A percentile compares a stretch with the other conserved stretches of the same genome.
Evolutionary conservation across 225 moss, liverwort and hornwort genomes (phyloP).

Genomic region (Polytrichum commune): DNA sequence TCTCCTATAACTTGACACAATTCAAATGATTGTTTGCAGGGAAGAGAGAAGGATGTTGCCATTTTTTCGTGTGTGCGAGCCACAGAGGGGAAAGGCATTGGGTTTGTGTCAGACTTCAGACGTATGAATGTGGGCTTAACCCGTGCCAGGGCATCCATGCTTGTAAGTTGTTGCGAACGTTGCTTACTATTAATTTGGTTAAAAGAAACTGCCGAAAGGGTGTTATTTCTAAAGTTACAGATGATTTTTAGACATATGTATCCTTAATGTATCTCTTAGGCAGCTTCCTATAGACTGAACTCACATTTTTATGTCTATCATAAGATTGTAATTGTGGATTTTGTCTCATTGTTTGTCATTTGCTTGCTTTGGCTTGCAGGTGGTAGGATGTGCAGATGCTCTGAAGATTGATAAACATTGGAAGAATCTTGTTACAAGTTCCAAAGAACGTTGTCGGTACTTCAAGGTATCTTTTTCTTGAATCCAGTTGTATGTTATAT

Average conservation of each 20-base stretch:
- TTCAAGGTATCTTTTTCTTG: slow-evolving; percentile 49
- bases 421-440: slow-evolving; percentile 77
- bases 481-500: no score
- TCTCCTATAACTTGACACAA: no score
- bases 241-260: no score
- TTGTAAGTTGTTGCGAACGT: slow-evolving; percentile 42
- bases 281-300: no score
- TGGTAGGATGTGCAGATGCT: slow-evolving; percentile 83
- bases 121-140: slow-evolving; percentile 98
- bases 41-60: slow-evolving; percentile 94
- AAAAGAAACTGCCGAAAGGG: no score
- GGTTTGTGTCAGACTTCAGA: slow-evolving; percentile 92
- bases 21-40: slow-evolving; percentile 36
- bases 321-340: no score
- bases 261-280: no score
- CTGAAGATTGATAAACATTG: slow-evolving; percentile 92
- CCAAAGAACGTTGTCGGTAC: slow-evolving; percentile 59
- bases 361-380: slow-evolving; percentile 43
- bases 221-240: no score
- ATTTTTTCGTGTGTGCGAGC: slow-evolving; percentile 97
- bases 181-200: neutral
- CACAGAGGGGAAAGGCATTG: slow-evolving; percentile 78
- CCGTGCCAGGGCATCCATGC: slow-evolving; percentile 91
- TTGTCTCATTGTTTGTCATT: neutral
- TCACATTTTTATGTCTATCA: no score